Evolutionary conservation across 768 basidiomycete species (phyloP).

Genomic region (Termitomyces sp.): DNA sequence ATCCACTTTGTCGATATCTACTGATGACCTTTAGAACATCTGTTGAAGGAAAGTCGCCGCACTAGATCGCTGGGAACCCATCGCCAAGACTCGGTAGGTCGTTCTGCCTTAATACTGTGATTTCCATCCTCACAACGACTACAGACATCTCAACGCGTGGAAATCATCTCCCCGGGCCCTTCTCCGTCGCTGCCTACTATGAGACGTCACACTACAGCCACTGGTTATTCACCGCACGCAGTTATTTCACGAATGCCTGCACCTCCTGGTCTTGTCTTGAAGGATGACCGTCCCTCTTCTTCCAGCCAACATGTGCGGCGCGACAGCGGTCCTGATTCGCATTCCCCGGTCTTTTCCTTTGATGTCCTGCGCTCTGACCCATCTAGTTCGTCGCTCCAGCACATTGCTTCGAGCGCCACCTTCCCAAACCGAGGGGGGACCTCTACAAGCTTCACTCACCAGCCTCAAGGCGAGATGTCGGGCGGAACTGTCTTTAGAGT

Average conservation of each 20-base stretch:
- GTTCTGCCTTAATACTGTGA: neutral
- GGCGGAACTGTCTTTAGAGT: conserved; percentile 39
- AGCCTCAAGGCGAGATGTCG: conserved; percentile 9
- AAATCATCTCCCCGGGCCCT: neutral
- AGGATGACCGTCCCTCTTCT: neutral
- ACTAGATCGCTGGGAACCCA: conserved; percentile 1
- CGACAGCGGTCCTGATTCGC: conserved; percentile 4
- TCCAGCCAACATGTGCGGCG: neutral
- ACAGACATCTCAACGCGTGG: neutral
- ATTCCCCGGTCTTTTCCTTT: conserved; percentile 33
- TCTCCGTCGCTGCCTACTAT: neutral
- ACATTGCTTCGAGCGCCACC: conserved; percentile 41
- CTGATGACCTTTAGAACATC: conserved; percentile 12
- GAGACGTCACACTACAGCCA: conserved; percentile 5
- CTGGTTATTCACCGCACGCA: neutral
- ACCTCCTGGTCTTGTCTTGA: neutral
- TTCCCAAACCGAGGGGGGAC: conserved; percentile 29
- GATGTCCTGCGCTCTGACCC: conserved; percentile 46
- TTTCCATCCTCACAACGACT: neutral
- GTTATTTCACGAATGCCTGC: neutral
- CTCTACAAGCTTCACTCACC: neutral
- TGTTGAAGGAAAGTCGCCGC: conserved; percentile 15
- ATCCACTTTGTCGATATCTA: neutral
- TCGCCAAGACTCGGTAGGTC: conserved; percentile 2
- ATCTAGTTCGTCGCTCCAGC: conserved; percentile 39